Conservation (phyloP, 2,329 filamentous ascomycete genomes). For the Colletotrichum sp. region DNA sequence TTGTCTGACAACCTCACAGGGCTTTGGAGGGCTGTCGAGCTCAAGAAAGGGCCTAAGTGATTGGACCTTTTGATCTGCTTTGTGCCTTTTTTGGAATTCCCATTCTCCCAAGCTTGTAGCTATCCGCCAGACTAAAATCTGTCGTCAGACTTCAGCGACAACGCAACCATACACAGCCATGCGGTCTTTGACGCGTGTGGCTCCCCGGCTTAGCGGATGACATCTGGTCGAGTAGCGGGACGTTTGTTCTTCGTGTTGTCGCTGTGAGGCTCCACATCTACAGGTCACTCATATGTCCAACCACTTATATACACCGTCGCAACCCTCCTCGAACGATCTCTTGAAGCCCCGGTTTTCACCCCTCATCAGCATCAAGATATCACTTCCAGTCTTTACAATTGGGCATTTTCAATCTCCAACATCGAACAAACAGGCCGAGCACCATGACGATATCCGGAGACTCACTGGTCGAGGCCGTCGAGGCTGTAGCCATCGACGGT, state of each 20-base stretch:
- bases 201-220: not conserved
- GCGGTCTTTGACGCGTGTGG: not conserved
- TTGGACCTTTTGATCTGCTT: not conserved
- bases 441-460: slow-evolving; percentile 5
- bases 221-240: not conserved
- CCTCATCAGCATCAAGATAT: not conserved
- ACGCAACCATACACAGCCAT: not conserved
- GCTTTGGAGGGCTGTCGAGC: not conserved
- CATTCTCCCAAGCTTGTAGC: not conserved
- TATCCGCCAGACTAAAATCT: slow-evolving; percentile 7
- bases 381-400: not conserved
- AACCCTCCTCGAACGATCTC: not conserved
- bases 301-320: not conserved
- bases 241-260: not conserved
- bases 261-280: not conserved
- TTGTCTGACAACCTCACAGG: not conserved
- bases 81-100: not conserved
- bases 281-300: not conserved
- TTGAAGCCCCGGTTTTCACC: not conserved
- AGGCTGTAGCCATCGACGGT: not conserved
- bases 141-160: not conserved
- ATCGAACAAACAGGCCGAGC: not conserved
- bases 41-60: not conserved
- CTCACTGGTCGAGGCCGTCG: not conserved
- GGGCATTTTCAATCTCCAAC: rapidly evolving